These are phyloP conservation scores for Theileria parva DNA, from an alignment of 169 alveolate genomes.

Conservation along the genomic window DNA sequence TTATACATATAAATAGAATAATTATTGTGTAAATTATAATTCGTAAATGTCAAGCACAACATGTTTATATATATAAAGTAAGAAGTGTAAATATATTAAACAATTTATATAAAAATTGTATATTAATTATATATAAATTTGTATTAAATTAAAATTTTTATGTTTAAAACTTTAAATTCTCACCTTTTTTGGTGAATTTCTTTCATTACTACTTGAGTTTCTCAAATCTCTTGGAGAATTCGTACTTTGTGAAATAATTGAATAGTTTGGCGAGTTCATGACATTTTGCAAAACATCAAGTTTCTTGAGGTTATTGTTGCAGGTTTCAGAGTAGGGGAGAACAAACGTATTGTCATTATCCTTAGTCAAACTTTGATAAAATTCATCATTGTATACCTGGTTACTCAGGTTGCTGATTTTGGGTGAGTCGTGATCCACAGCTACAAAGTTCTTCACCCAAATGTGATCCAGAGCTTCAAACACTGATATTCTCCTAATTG, in stretches of 20 bases:
- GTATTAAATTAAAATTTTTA: too few species aligned
- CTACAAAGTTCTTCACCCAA: conserved; percentile 84
- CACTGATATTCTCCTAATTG: conserved; percentile 74
- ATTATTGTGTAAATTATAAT: not conserved
- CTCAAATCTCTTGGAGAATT: not conserved
- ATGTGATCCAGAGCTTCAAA: conserved; percentile 85
- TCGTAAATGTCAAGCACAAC: not conserved
- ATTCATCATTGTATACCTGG: conserved; percentile 28
- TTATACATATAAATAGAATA: conserved; percentile 29
- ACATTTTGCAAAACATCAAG: conserved; percentile 30
- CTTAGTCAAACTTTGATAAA: conserved; percentile 38
- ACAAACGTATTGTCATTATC: conserved; percentile 63
- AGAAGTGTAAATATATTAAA: too few species aligned
- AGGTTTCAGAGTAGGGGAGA: conserved; percentile 58
- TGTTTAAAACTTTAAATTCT: too few species aligned
- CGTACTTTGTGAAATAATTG: not conserved
- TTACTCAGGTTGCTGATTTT: not conserved
- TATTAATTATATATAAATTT: too few species aligned
- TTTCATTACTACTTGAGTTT: not conserved
- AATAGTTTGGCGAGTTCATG: not conserved
- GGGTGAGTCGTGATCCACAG: conserved; percentile 79
- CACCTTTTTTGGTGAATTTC: not conserved
- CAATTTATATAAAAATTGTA: too few species aligned
- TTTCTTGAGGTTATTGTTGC: conserved; percentile 40
- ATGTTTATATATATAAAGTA: not conserved